These are phyloP conservation scores for Saturnispora galanensis DNA, from an alignment of 805 yeast genomes.

Conservation along the genomic window DNA sequence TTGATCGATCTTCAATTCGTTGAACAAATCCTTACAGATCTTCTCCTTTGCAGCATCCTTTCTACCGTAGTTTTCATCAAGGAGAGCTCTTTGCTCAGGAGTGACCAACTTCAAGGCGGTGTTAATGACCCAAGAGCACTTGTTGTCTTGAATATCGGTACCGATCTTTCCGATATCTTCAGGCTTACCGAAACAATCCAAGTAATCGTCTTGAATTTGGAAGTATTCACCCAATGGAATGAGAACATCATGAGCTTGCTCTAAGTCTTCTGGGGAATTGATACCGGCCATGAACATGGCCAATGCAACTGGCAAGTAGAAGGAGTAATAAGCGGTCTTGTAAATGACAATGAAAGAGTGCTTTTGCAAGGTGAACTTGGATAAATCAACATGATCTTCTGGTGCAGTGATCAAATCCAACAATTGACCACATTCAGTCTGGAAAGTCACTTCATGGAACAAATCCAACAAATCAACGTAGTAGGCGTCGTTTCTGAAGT, in stretches of 20 bases:
- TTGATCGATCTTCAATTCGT: slow-evolving; percentile 60
- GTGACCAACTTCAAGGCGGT: slow-evolving; percentile 74
- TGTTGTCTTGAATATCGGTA: slow-evolving; percentile 96
- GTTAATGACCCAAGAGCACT: slow-evolving; percentile 96
- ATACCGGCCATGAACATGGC: slow-evolving; percentile 92
- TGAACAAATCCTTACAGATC: slow-evolving; percentile 61
- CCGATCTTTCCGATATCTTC: slow-evolving; percentile 97
- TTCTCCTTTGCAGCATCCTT: slow-evolving; percentile 64
- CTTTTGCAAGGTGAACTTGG: slow-evolving; percentile 76
- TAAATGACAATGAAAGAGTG: slow-evolving; percentile 92
- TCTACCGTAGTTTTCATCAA: slow-evolving; percentile 86
- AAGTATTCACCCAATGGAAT: slow-evolving; percentile 96
- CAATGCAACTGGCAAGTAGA: slow-evolving; percentile 93
- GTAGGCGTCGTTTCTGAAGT: slow-evolving; percentile 73
- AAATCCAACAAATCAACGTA: slow-evolving; percentile 86
- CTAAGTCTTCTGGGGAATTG: slow-evolving; percentile 57
- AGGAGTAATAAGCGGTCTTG: slow-evolving; percentile 96
- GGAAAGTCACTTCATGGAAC: slow-evolving; percentile 95
- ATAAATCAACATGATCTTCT: slow-evolving; percentile 84
- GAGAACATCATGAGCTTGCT: slow-evolving; percentile 80
- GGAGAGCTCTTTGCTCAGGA: slow-evolving; percentile 69
- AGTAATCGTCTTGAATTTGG: slow-evolving; percentile 96
- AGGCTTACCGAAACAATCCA: slow-evolving; percentile 96
- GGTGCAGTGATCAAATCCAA: slow-evolving; percentile 95
- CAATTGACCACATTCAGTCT: slow-evolving; percentile 95